Conservation (phyloP, 352 stramenopile genomes). For the Peronosclerospora sorghi region DNA sequence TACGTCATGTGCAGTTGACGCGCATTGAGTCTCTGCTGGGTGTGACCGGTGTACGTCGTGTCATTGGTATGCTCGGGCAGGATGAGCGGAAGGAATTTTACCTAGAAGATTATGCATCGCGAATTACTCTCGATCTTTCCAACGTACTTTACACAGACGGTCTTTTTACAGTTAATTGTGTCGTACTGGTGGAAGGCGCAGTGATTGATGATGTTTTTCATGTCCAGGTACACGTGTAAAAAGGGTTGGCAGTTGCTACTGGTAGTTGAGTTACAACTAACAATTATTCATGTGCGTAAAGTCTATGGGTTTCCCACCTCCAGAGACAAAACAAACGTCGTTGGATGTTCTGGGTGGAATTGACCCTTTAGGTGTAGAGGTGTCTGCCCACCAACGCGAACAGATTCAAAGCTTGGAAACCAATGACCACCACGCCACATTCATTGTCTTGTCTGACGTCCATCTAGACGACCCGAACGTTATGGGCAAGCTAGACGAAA, state of each 20-base stretch:
- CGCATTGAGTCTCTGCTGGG: constrained; percentile 80
- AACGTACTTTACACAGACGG: constrained; percentile 76
- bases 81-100: constrained; percentile 72
- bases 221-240: constrained; percentile 61
- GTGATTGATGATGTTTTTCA: constrained; percentile 88
- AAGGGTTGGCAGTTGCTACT: background rate
- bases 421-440: constrained; percentile 76
- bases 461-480: constrained; percentile 88
- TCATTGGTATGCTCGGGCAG: constrained; percentile 80
- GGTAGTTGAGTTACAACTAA: background rate
- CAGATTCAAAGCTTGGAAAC: constrained; percentile 74
- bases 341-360: constrained; percentile 57
- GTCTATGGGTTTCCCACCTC: constrained; percentile 86
- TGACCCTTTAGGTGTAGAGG: constrained; percentile 75
- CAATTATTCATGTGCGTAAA: constrained; percentile 7
- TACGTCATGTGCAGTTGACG: constrained; percentile 37
- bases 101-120: constrained; percentile 73
- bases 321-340: constrained; percentile 76
- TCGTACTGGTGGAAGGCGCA: constrained; percentile 89
- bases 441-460: constrained; percentile 91
- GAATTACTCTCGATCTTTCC: constrained; percentile 66
- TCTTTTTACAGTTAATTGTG: constrained; percentile 87
- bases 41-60: constrained; percentile 56
- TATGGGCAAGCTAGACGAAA: constrained; percentile 78
- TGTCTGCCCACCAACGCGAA: constrained; percentile 66